Evolutionary conservation across 108 stramenopile species (phyloP), one percentile per base, ranked within the genome.

Genomic region (Nitzschia putrida): DNA sequence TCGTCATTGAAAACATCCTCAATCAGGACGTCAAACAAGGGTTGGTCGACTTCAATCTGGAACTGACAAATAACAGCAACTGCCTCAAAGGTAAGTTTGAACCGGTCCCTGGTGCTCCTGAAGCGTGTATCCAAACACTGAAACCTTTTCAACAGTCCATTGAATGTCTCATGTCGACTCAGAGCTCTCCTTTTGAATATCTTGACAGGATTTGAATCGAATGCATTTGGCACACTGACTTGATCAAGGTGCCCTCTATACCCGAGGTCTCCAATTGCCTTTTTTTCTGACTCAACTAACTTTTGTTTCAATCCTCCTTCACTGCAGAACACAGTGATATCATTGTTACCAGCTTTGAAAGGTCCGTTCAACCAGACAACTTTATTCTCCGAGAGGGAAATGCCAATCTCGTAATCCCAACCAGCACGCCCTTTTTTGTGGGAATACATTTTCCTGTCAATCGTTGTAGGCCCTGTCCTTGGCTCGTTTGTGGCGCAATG

Each of bases 321-420:
- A n/a, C n/a, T n/a, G 18, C 65, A 38, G 43, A 82, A 75, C 37
- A 83, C 64, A 37, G 43, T 77, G 10, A 69, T 54, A 39, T 82
- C 77, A 53, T 74, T 61, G 38, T 47, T 14, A 13, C 74, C 75
- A 23, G 66, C 74, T 63, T 63, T 57, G 25, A 63, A 73, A 52
- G 82, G 82, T 12, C 82, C 78, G 61, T 80, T 76, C 21, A 70
- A 69, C 78, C 82, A 83, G 22, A 78, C 66, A 64, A 78, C 53
- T 16, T 66, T 52, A 26, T 42, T 61, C 9, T 65, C 40, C 5
- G 40, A 65, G 18, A 78, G 53, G 21, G 53, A 64, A 16, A 75
- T 29, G 20, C 50, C 73, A 45, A 83, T 25, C 24, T 83, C 77
- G 24, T 79, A 78, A 13, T 37, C 55, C 0, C 78, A 34, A 54